Evolutionary conservation across 78 protist genomes (phyloP).

Genomic region (Polysphondylium violaceum): DNA sequence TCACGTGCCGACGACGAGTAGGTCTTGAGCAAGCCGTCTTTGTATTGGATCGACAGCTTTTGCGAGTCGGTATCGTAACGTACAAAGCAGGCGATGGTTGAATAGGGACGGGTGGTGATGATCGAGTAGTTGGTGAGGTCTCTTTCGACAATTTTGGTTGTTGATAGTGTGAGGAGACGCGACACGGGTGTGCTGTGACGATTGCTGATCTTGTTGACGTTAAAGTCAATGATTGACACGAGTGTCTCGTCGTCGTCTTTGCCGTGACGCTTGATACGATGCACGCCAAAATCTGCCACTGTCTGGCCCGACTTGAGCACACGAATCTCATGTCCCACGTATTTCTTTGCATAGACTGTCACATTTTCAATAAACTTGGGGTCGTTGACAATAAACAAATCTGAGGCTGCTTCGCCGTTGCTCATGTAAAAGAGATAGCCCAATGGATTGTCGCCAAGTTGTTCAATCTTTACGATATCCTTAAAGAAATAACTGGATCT

Average conservation of each 20-base stretch:
- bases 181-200: slow-evolving; percentile 24
- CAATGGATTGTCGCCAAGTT: slow-evolving; percentile 14
- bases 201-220: slow-evolving; percentile 24
- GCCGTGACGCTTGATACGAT: slow-evolving; percentile 49
- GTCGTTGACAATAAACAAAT: slow-evolving; percentile 42
- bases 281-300: neutral
- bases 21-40: slow-evolving; percentile 54
- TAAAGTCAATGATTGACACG: slow-evolving; percentile 57
- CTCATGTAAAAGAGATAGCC: slow-evolving; percentile 44
- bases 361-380: slow-evolving; percentile 63
- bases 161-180: slow-evolving; percentile 55
- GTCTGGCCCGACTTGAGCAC: slow-evolving; percentile 10
- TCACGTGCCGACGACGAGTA: slow-evolving; percentile 75
- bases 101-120: slow-evolving; percentile 60
- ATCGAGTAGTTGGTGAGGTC: slow-evolving; percentile 46
- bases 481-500: slow-evolving; percentile 42
- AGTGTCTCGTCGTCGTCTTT: slow-evolving; percentile 56
- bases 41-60: slow-evolving; percentile 64
- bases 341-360: slow-evolving; percentile 27
- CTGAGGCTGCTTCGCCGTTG: slow-evolving; percentile 10
- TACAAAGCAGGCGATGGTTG: slow-evolving; percentile 51
- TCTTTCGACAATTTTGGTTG: slow-evolving; percentile 73
- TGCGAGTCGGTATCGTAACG: slow-evolving; percentile 65
- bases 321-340: slow-evolving; percentile 48
- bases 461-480: slow-evolving; percentile 37